These are phyloP conservation scores for Vachellia collinsii DNA, from an alignment of 306 rosid genomes.

Conservation along the genomic window DNA sequence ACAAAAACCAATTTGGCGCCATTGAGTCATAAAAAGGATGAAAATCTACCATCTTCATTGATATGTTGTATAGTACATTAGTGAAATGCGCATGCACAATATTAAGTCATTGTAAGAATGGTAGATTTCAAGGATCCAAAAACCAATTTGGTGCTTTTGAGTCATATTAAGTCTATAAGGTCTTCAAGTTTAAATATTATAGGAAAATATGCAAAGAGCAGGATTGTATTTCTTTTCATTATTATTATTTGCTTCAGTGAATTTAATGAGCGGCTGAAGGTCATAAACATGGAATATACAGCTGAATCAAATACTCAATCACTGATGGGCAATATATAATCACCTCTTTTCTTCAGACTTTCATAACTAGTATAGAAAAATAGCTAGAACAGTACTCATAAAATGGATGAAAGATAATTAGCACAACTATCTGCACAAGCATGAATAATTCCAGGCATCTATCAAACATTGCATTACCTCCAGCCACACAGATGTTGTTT, in stretches of 20 bases:
- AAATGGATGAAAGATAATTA: neutral
- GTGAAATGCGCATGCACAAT: neutral
- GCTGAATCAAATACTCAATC: neutral
- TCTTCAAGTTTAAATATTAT: neutral
- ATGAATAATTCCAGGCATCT: neutral
- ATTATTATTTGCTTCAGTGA: neutral
- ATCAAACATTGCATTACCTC: conserved; percentile 34
- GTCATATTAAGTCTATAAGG: neutral
- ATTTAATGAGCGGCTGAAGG: neutral
- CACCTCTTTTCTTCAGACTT: neutral
- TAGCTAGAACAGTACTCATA: neutral
- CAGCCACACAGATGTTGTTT: conserved; percentile 47
- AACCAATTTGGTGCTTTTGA: neutral
- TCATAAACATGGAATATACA: neutral
- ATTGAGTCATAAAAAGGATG: too few species aligned
- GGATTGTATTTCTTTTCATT: neutral
- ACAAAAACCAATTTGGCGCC: too few species aligned
- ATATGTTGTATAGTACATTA: neutral
- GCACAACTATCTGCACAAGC: neutral
- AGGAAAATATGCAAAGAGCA: neutral
- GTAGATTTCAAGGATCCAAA: neutral
- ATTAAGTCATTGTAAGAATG: neutral
- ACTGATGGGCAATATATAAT: neutral
- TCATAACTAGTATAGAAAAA: neutral
- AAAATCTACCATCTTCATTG: neutral